Evolutionary conservation across 768 basidiomycete species (phyloP), one percentile per base, ranked within the genome.

Genomic region (Lentinula boryana): DNA sequence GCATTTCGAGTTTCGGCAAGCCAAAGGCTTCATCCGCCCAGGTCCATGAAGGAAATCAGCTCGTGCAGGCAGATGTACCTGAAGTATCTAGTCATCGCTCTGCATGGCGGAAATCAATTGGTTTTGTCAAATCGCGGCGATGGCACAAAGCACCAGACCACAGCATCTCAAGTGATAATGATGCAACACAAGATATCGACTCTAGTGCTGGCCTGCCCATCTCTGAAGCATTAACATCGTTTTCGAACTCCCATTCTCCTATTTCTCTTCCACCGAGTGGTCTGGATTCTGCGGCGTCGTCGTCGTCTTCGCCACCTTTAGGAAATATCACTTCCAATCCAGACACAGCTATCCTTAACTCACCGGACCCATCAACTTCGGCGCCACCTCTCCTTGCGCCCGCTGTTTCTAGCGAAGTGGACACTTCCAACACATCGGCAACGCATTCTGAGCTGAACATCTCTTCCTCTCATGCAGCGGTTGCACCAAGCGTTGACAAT

Each of bases 1-100:
- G 73, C 56, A 66, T 80, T 48, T 62, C 68, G 61, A 75, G 61
- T 63, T 66, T 65, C 41, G 72, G 68, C 6, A 71, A 68, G 46
- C 65, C 74, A 40, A 56, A 44, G 23, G 23, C 16, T 27, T 8
- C n/a, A 36, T 12, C 23, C 65, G 68, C 1, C 63, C 66, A 31
- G 43, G 68, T 60, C 56, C 62, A 65, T 60, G 66, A 55, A 66
- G 63, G 7, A 35, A 61, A 10, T 5, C 50, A 13, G 31, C 44
- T 31, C 15, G 56, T 10, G 23, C 38, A 40, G 38, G 31, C 15
- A 10, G 50, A 49, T 2, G 43, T 52, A 36, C 54, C 61, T 48
- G 56, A 48, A 49, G 53, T 31, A 56, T 59, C 4, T 63, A 62
- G 36, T 60, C 55, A 43, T 43, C 55, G 55, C 23, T 56, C 55